Evolutionary conservation across 257 asterid genomes (phyloP).

Genomic region (Galeopsis tetrahit): DNA sequence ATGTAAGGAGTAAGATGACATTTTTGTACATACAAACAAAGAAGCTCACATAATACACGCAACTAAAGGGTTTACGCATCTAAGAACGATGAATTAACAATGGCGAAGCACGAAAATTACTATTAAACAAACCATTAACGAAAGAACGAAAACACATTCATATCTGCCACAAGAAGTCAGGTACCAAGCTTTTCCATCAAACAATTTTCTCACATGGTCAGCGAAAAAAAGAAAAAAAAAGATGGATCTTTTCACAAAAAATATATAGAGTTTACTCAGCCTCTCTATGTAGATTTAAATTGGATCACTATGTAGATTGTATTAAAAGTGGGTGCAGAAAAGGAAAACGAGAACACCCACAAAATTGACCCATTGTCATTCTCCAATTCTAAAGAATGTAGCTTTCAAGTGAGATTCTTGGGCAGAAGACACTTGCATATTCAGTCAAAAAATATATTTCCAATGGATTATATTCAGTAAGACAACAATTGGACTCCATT

Average conservation of each 20-base stretch:
- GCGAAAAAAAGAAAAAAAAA: background rate
- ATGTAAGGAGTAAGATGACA: background rate
- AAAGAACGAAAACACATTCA: background rate
- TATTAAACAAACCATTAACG: background rate
- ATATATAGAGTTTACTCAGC: background rate
- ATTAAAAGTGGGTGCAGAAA: background rate
- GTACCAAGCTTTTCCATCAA: background rate
- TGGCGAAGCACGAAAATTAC: background rate
- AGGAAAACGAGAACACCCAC: background rate
- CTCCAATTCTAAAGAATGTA: background rate
- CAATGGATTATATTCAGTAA: background rate
- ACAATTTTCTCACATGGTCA: background rate
- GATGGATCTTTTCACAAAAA: background rate
- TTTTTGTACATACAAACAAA: background rate
- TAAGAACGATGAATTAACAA: background rate
- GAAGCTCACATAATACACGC: background rate
- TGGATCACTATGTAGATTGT: too few relatives aligned
- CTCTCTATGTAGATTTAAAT: too few relatives aligned
- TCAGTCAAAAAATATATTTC: background rate
- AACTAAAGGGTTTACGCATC: slow-evolving; percentile 14
- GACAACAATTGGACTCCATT: background rate
- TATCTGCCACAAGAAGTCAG: background rate
- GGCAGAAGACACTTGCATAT: too few relatives aligned
- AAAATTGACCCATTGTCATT: background rate
- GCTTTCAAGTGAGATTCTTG: slow-evolving; percentile 2